Base-by-base conservation (phyloP, 1,284 basidiomycete species). In the Limonomyces culmigenus region DNA sequence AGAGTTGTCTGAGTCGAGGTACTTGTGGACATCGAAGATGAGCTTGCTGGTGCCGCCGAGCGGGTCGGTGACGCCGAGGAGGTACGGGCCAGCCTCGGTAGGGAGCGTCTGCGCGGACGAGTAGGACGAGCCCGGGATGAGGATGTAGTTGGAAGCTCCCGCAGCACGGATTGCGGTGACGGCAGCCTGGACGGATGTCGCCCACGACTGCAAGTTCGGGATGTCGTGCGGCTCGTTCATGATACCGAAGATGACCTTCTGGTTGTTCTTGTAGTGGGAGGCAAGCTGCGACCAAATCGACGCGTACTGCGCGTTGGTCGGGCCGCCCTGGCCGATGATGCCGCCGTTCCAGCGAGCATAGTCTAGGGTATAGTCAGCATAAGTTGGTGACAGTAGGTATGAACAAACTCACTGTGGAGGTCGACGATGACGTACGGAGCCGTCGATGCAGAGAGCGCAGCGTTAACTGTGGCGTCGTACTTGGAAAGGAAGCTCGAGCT, bases 171-270 rank as follows among this genome's bases (percentile, higher is more conserved):
- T 58, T 19, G 63, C 65, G 42, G 59, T 67, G 37, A 69, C 62
- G 17, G 56, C 63, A 33, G 54, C 55, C 42, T 69, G 66, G 1
- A 66, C 62, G 34, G 60, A 50, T 35, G 50, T 46, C 3, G 56
- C 63, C 65, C 65, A 64, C 17, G 65, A 67, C 19, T 53, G 56
- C 16, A 51, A 40, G 6, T 68, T 67, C 39, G 62, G 53, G 40
- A 72, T 69, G 39, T 54, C 63, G 43, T 73, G 49, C 25, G 73
- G 73, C 54, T 75, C 71, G 53, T 75, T 76, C 63, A 69, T 68
- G 42, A 21, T 30, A 19, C 29, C 56, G 36, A 64, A 62, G 38
- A 72, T 70, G 44, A 72, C 57, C 34, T 60, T 60, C 17, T 56
- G 41, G 41, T 70, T 57, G 39, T 44, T 47, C 31, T 57, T 58